phyloP scores from a whole-genome alignment of 495 filamentous ascomycete genomes.

The Evernia prunastri region DNA sequence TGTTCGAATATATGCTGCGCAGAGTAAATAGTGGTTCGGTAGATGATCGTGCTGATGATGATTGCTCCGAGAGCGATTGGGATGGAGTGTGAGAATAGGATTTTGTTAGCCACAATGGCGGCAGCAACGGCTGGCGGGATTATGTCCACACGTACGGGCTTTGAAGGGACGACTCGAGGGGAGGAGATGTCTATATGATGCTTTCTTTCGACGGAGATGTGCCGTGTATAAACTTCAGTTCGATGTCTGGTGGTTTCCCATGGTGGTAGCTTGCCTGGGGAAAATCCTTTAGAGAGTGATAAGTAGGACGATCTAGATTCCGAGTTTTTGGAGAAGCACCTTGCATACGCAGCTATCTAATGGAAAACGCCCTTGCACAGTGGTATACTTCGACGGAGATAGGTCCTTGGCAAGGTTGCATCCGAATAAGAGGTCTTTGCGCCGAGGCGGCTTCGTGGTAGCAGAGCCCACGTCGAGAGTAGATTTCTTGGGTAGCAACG shows the following conservation, averaged over 20 bases:
- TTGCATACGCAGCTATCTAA: not conserved
- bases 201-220: not conserved
- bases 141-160: not conserved
- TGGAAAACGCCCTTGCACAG: not conserved
- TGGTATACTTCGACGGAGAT: not conserved
- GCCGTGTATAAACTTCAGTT: not conserved
- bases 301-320: no score
- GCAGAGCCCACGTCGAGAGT: not conserved
- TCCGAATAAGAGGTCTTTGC: not conserved
- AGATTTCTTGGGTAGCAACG: not conserved
- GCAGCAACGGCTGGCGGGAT: slow-evolving; percentile 4
- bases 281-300: no score
- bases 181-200: not conserved
- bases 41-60: slow-evolving; percentile 44
- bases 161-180: not conserved
- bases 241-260: not conserved
- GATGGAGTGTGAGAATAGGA: slow-evolving; percentile 32
- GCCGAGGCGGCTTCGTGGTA: not conserved
- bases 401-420: not conserved
- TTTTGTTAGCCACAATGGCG: slow-evolving; percentile 24
- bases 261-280: no score
- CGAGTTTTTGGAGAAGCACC: not conserved
- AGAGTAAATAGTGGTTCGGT: slow-evolving; percentile 45
- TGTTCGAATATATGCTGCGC: slow-evolving; percentile 64
- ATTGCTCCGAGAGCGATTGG: slow-evolving; percentile 47